phyloP scores from a whole-genome alignment of 2,329 filamentous ascomycete species.

The Grosmannia penicillata region DNA sequence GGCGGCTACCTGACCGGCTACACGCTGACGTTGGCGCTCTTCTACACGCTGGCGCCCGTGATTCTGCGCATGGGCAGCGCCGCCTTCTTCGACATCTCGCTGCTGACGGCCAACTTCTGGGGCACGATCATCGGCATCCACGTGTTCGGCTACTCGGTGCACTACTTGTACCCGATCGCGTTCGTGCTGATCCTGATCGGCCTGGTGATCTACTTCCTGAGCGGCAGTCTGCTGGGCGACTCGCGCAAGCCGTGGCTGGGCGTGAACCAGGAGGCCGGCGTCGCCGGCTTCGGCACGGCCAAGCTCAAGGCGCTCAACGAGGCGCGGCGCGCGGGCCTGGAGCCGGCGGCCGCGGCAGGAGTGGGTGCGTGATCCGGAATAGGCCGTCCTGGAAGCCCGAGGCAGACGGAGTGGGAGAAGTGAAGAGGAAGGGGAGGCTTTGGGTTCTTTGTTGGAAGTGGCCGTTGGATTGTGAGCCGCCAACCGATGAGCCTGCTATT shows the following conservation, averaged over 20 bases:
- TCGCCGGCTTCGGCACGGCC: conserved; percentile 71
- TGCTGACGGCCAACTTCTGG: conserved; percentile 95
- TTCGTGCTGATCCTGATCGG: conserved; percentile 87
- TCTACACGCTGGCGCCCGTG: conserved; percentile 78
- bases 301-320: conserved; percentile 57
- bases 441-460: neutral
- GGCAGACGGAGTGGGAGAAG: too few species aligned
- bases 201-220: conserved; percentile 74
- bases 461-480: too few species aligned
- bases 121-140: conserved; percentile 81
- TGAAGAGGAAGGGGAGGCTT: too few species aligned
- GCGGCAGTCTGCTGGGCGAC: conserved; percentile 70
- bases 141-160: conserved; percentile 66
- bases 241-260: conserved; percentile 92
- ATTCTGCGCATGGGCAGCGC: conserved; percentile 81
- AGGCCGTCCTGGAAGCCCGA: too few species aligned
- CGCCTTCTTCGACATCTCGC: conserved; percentile 90
- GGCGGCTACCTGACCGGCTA: conserved; percentile 81
- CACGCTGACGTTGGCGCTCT: conserved; percentile 66
- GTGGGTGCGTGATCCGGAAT: neutral
- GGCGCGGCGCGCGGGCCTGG: conserved; percentile 27
- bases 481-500: too few species aligned
- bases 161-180: conserved; percentile 89
- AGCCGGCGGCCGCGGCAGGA: conserved; percentile 3
- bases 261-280: conserved; percentile 65